These are phyloP conservation scores for Xylogone sp. DNA, from an alignment of 2,329 filamentous ascomycete genomes.

Conservation along the genomic window DNA sequence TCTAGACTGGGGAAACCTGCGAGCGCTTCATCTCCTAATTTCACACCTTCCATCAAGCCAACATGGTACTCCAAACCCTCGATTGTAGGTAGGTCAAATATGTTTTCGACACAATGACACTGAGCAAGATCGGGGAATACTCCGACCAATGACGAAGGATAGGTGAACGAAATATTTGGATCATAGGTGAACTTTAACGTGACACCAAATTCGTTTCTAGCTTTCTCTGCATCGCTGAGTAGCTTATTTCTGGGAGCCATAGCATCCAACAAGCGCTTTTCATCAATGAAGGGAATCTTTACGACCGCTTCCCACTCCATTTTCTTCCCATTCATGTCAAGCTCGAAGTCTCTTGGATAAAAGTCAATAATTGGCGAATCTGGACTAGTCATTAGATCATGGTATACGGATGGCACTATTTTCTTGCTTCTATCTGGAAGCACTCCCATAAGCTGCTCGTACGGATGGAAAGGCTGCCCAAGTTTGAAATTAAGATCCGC, in stretches of 20 bases:
- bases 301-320: slow-evolving; percentile 99
- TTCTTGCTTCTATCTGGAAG: slow-evolving; percentile 95
- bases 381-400: slow-evolving; percentile 86
- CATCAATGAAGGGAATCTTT: slow-evolving; percentile 98
- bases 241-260: slow-evolving; percentile 82
- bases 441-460: slow-evolving; percentile 97
- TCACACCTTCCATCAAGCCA: slow-evolving; percentile 78
- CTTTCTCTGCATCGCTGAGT: slow-evolving; percentile 73
- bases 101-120: slow-evolving; percentile 92
- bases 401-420: slow-evolving; percentile 85
- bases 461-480: slow-evolving; percentile 91
- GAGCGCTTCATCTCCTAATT: slow-evolving; percentile 77
- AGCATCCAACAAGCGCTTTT: slow-evolving; percentile 75
- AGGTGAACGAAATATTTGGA: slow-evolving; percentile 71
- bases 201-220: slow-evolving; percentile 86
- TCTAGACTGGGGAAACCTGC: slow-evolving; percentile 92
- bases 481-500: slow-evolving; percentile 90
- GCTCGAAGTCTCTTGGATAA: slow-evolving; percentile 92
- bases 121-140: slow-evolving; percentile 84
- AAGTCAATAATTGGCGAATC: slow-evolving; percentile 96
- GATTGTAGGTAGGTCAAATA: slow-evolving; percentile 89
- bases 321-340: slow-evolving; percentile 99
- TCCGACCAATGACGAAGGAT: slow-evolving; percentile 82
- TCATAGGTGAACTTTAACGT: slow-evolving; percentile 91
- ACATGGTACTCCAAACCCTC: slow-evolving; percentile 84